A percentile compares a stretch with the other conserved stretches of the same genome.
Conservation (phyloP, 495 filamentous ascomycete genomes). For the Endocarpon pusillum region DNA sequence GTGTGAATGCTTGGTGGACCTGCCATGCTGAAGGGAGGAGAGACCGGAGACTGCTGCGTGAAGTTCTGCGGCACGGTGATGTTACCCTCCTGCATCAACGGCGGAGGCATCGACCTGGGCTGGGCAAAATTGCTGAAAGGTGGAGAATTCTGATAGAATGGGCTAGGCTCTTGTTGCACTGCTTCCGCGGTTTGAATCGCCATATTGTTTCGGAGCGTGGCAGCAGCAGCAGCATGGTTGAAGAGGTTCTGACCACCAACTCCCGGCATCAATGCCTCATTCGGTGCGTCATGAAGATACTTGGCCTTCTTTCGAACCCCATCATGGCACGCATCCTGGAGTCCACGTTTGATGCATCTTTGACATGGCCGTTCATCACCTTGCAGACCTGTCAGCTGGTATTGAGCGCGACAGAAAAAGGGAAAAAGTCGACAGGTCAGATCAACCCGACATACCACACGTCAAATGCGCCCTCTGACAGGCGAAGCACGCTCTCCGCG, state of each 20-base stretch:
- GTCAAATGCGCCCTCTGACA: constrained; percentile 96
- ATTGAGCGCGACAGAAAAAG: constrained; percentile 2
- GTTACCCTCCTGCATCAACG: constrained; percentile 29
- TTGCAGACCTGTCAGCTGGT: constrained; percentile 19
- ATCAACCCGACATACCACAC: constrained; percentile 51
- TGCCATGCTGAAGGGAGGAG: constrained; percentile 38
- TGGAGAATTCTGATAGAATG: constrained; percentile 22
- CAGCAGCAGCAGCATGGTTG: constrained; percentile 13
- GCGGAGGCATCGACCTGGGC: constrained; percentile 14
- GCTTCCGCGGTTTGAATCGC: constrained; percentile 12
- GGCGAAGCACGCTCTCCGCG: constrained; percentile 83
- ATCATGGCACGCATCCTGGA: constrained; percentile 82
- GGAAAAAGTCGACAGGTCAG: constrained; percentile 7
- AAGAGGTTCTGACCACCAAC: constrained; percentile 29
- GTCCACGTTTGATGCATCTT: constrained; percentile 81
- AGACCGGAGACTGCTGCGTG: constrained; percentile 49
- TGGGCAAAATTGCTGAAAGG: constrained; percentile 28
- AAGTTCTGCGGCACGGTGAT: constrained; percentile 29
- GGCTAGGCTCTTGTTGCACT: constrained; percentile 12
- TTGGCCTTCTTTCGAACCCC: constrained; percentile 97
- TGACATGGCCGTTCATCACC: constrained; percentile 82
- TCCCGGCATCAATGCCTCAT: constrained; percentile 52
- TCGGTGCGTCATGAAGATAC: constrained; percentile 89
- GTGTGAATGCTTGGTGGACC: constrained; percentile 24
- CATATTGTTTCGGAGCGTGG: constrained; percentile 8